Percentiles rank a stretch among this genome's conserved stretches.
Conservation (phyloP, 2,329 filamentous ascomycete species). For the Talaromyces marneffei region DNA sequence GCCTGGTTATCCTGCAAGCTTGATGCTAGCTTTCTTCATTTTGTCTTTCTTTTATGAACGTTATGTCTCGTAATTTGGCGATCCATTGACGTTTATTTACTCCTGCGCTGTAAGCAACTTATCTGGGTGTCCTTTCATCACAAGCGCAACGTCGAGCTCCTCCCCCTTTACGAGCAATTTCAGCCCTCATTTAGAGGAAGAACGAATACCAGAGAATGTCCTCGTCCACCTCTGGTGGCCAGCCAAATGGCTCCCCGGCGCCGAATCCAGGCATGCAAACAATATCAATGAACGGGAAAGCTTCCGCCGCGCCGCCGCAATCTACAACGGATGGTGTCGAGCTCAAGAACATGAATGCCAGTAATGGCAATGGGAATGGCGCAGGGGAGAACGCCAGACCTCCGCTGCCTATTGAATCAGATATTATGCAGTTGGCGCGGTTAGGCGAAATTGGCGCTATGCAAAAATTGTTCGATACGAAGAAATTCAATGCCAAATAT, state of each 20-base stretch:
- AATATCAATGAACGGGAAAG: constrained; percentile 23
- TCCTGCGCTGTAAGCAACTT: neutral
- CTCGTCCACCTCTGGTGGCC: neutral
- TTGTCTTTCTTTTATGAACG: neutral
- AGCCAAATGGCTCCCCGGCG: constrained; percentile 15
- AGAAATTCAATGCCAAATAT: constrained; percentile 75
- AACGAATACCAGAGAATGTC: neutral
- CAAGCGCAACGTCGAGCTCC: neutral
- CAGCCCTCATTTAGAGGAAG: neutral
- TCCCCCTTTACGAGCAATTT: neutral
- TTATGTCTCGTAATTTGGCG: neutral
- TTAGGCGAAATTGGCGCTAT: constrained; percentile 80
- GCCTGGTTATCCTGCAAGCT: neutral
- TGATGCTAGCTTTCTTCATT: neutral
- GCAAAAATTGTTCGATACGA: constrained; percentile 80
- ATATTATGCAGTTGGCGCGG: constrained; percentile 93
- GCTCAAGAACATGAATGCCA: constrained; percentile 32
- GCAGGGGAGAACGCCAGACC: constrained; percentile 20
- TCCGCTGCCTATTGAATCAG: constrained; percentile 53
- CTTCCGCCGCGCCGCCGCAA: constrained; percentile 28
- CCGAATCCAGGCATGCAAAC: constrained; percentile 15
- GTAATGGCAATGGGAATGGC: constrained; percentile 17
- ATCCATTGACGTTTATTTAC: neutral
- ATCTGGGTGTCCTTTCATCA: neutral
- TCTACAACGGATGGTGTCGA: constrained; percentile 33